Evolutionary conservation across 1,284 basidiomycete genomes (phyloP).

Genomic region (Ustilago sp.): DNA sequence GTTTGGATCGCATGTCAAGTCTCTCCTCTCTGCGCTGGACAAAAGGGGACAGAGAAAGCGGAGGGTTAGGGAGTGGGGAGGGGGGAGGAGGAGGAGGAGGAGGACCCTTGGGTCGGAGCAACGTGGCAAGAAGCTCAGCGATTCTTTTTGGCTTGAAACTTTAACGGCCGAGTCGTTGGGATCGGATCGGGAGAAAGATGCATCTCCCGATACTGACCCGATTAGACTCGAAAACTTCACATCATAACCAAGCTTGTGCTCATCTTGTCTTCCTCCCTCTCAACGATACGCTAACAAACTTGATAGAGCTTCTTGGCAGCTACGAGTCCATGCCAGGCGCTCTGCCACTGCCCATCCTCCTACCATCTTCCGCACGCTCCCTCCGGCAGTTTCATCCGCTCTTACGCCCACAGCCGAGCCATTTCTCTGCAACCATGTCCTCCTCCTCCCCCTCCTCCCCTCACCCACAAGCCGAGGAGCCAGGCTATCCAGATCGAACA

Average conservation of each 20-base stretch:
- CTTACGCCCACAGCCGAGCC: neutral
- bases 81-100: neutral
- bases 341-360: conserved; percentile 4
- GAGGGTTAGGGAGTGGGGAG: neutral
- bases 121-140: neutral
- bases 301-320: neutral
- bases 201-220: too few relatives aligned
- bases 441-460: neutral
- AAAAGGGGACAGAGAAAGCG: neutral
- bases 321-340: conserved; percentile 12
- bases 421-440: conserved; percentile 18
- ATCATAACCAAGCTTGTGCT: neutral
- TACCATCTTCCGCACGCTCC: conserved; percentile 2
- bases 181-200: neutral
- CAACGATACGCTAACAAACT: neutral
- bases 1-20: too few relatives aligned
- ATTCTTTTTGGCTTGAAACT: too few relatives aligned
- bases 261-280: too few relatives aligned
- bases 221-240: neutral
- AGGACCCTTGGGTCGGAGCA: neutral
- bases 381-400: neutral
- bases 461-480: neutral
- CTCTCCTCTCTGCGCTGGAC: too few relatives aligned
- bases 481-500: conserved; percentile 47
- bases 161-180: too few relatives aligned